A percentile compares a stretch with the other conserved stretches of the same genome.
These are phyloP conservation scores for Fusarium redolens DNA, from an alignment of 2,329 filamentous ascomycete genomes.

Conservation along the genomic window DNA sequence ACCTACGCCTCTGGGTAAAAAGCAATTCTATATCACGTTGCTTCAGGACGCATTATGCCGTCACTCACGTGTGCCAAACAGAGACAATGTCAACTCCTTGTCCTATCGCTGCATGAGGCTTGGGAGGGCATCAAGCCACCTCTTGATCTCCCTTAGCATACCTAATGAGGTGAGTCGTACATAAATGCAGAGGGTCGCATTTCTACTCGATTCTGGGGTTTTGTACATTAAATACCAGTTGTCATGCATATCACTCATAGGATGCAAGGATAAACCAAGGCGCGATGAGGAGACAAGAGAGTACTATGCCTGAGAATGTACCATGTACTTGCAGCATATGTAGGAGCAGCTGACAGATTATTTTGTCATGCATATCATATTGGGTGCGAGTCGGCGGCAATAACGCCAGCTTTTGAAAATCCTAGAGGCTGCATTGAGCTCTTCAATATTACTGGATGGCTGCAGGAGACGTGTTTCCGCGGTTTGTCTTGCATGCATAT, in stretches of 20 bases:
- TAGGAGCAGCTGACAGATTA: no score
- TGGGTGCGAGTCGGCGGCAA: no score
- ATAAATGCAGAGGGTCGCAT: neutral
- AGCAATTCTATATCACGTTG: neutral
- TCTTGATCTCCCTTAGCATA: neutral
- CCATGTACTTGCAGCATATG: no score
- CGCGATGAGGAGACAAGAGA: neutral
- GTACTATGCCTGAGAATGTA: no score
- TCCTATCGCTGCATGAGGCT: rapidly evolving
- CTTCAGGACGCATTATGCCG: rapidly evolving
- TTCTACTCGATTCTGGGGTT: rapidly evolving
- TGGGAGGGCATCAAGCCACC: neutral
- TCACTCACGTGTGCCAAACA: rapidly evolving
- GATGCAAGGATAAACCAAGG: no score
- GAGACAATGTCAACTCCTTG: no score
- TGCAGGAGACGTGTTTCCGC: neutral
- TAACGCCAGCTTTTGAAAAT: rapidly evolving
- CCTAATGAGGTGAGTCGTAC: neutral
- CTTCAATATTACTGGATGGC: neutral
- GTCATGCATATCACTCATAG: rapidly evolving
- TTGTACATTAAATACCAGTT: rapidly evolving
- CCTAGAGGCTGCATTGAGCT: rapidly evolving
- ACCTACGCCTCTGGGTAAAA: rapidly evolving
- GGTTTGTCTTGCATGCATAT: neutral
- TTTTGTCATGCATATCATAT: no score